These are phyloP conservation scores for Cocos nucifera DNA, from an alignment of 176 grass and related monocot genomes.

Conservation along the genomic window DNA sequence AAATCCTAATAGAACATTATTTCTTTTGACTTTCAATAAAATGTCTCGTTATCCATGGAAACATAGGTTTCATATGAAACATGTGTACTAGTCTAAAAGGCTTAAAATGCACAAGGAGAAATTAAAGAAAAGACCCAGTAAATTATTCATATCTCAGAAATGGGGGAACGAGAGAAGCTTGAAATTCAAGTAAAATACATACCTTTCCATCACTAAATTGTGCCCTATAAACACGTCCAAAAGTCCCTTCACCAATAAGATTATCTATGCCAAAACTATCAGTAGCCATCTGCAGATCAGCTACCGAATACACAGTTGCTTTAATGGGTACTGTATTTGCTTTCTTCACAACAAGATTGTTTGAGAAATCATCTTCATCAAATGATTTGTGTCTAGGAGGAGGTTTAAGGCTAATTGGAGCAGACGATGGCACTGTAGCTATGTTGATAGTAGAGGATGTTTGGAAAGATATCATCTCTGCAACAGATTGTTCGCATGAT, in stretches of 20 bases:
- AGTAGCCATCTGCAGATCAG: constrained; percentile 76
- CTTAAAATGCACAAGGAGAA: too few relatives aligned
- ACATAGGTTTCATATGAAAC: too few relatives aligned
- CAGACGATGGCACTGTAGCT: constrained; percentile 29
- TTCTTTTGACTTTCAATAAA: too few relatives aligned
- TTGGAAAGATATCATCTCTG: constrained; percentile 45
- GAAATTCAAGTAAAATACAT: not conserved
- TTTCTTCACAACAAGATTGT: constrained; percentile 32
- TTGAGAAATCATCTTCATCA: constrained; percentile 43
- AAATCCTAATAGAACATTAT: too few relatives aligned
- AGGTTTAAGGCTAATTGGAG: constrained; percentile 67
- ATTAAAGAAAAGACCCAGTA: too few relatives aligned
- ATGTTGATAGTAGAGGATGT: constrained; percentile 30
- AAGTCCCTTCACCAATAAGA: constrained; percentile 68
- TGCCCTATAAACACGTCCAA: constrained; percentile 53
- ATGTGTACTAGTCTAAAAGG: too few relatives aligned
- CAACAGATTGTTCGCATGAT: constrained; percentile 10
- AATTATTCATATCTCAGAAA: too few relatives aligned
- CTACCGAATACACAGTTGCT: constrained; percentile 61
- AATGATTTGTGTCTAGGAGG: constrained; percentile 52
- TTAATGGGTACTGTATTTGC: constrained; percentile 37
- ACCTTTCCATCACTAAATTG: constrained; percentile 62
- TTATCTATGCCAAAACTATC: constrained; percentile 69
- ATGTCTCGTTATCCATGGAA: too few relatives aligned
- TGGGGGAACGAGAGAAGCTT: not conserved